These are phyloP conservation scores for Primulina eburnea DNA, from an alignment of 257 asterid genomes.

Conservation along the genomic window DNA sequence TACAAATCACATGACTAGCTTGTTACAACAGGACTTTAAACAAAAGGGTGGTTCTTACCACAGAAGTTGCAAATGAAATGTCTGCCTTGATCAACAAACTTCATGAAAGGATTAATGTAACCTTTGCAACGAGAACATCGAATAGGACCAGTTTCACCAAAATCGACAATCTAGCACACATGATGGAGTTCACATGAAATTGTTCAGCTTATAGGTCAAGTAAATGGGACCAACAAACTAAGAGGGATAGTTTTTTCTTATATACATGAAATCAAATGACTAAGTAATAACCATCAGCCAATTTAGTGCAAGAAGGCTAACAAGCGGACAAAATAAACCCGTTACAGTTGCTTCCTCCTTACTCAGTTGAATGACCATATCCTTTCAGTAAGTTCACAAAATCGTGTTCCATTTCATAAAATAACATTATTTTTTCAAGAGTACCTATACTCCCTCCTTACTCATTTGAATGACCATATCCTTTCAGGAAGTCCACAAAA, in stretches of 20 bases:
- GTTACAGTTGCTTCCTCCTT: neutral
- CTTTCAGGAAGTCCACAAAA: too few relatives aligned
- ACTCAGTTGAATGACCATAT: neutral
- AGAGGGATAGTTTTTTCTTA: neutral
- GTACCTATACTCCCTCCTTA: too few relatives aligned
- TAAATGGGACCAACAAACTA: neutral
- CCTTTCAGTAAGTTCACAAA: neutral
- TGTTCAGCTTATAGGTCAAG: constrained; percentile 3
- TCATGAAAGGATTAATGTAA: constrained; percentile 94
- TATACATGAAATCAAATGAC: too few relatives aligned
- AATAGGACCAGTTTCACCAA: constrained; percentile 97
- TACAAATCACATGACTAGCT: neutral
- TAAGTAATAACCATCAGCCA: too few relatives aligned
- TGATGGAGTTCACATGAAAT: constrained; percentile 8
- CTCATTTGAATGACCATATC: too few relatives aligned
- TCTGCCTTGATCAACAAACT: constrained; percentile 95
- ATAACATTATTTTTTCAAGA: too few relatives aligned
- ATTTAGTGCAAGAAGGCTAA: neutral
- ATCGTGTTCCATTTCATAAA: neutral
- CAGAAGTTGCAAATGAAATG: constrained; percentile 92
- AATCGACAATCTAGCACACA: constrained; percentile 77
- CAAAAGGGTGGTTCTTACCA: constrained; percentile 51
- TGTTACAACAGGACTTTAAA: constrained; percentile 1
- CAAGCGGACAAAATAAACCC: neutral
- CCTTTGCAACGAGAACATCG: constrained; percentile 99